Conservation (phyloP, 2,329 filamentous ascomycete species). For the Neobulgaria alba region DNA sequence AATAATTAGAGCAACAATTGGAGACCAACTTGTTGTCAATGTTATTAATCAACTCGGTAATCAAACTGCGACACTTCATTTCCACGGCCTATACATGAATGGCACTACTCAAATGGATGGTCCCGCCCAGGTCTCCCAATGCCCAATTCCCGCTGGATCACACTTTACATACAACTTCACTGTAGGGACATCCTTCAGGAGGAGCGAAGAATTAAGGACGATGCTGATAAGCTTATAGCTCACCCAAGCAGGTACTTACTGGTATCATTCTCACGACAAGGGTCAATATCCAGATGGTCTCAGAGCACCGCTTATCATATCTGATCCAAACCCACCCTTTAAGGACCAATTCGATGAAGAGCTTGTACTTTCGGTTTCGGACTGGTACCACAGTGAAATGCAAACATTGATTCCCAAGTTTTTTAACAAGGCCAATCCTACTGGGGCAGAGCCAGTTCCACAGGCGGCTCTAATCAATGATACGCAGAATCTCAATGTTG, state of each 20-base stretch:
- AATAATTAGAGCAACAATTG: constrained; percentile 50
- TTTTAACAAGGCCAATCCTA: constrained; percentile 37
- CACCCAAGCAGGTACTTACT: constrained; percentile 65
- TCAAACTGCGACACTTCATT: constrained; percentile 55
- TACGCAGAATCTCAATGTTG: constrained; percentile 48
- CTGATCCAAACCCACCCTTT: constrained; percentile 42
- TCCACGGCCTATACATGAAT: constrained; percentile 64
- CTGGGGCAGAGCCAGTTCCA: constrained; percentile 53
- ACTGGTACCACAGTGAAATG: constrained; percentile 54
- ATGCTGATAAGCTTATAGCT: constrained; percentile 33
- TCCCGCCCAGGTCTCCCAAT: constrained; percentile 56
- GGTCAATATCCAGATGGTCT: constrained; percentile 52
- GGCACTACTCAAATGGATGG: constrained; percentile 63
- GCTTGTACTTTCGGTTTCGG: constrained; percentile 46
- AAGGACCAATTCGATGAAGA: constrained; percentile 42
- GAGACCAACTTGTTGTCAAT: constrained; percentile 42
- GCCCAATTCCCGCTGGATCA: constrained; percentile 53
- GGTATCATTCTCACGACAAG: constrained; percentile 57
- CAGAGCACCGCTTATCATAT: constrained; percentile 46
- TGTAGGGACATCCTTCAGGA: constrained; percentile 29
- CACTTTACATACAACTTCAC: constrained; percentile 62
- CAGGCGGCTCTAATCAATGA: constrained; percentile 65
- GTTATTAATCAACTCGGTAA: constrained; percentile 38
- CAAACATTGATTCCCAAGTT: constrained; percentile 35
- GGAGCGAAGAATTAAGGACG: background rate